Evolutionary conservation across 306 rosid species (phyloP).

Genomic region (Potentilla sterilis): DNA sequence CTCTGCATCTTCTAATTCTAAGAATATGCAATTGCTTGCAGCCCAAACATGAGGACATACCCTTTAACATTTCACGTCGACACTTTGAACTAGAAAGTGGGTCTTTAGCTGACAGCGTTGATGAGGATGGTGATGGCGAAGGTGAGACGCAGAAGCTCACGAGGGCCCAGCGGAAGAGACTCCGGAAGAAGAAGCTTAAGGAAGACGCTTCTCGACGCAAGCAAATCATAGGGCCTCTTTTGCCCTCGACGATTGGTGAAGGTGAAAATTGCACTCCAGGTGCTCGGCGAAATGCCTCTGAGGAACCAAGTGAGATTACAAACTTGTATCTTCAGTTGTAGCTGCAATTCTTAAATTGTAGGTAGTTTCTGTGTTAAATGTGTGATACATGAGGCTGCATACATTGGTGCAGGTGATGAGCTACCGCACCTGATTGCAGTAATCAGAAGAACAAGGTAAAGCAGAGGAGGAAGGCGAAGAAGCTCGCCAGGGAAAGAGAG

Average conservation of each 20-base stretch:
- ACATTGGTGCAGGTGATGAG: slow-evolving; percentile 34
- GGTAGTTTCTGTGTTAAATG: no score
- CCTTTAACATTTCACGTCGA: slow-evolving; percentile 5
- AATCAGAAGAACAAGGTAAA: slow-evolving; percentile 37
- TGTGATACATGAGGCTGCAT: neutral
- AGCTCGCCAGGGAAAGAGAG: slow-evolving; percentile 35
- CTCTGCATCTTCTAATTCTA: neutral
- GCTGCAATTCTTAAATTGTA: neutral
- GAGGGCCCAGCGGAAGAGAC: slow-evolving; percentile 68
- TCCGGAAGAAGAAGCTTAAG: slow-evolving; percentile 59
- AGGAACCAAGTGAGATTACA: slow-evolving; percentile 17
- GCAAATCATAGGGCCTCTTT: slow-evolving; percentile 56
- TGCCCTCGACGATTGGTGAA: slow-evolving; percentile 11
- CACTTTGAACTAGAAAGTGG: slow-evolving; percentile 23
- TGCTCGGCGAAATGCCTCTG: slow-evolving; percentile 35
- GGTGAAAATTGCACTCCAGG: slow-evolving; percentile 1
- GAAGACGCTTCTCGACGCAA: slow-evolving; percentile 52
- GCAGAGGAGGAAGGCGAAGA: slow-evolving; percentile 57
- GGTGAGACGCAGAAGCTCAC: slow-evolving; percentile 36
- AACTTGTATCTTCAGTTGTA: neutral
- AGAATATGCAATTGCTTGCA: neutral
- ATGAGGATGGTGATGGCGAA: slow-evolving; percentile 29
- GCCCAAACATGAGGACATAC: slow-evolving; percentile 26
- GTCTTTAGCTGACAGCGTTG: slow-evolving; percentile 31
- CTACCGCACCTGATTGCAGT: neutral